phyloP scores from a whole-genome alignment of 225 moss, liverwort and hornwort species.

The Lunularia cruciata region DNA sequence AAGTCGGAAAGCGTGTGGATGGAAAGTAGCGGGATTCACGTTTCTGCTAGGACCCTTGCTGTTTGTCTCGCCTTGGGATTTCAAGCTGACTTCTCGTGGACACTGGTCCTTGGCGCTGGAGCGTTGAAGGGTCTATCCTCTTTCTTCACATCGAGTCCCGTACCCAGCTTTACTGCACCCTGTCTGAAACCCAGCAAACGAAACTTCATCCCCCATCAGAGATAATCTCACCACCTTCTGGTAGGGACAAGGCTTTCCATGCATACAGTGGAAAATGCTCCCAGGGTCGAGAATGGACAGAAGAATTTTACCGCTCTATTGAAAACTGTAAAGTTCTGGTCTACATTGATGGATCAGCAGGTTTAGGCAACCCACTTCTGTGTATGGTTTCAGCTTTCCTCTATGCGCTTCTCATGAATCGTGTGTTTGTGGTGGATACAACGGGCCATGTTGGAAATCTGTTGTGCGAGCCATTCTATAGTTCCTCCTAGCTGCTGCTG shows the following conservation, averaged over 20 bases:
- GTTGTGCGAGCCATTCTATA: slow-evolving; percentile 70
- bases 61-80: not conserved
- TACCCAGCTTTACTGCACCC: not conserved
- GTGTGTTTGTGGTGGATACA: slow-evolving; percentile 53
- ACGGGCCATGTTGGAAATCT: slow-evolving; percentile 53
- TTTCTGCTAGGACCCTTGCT: not conserved
- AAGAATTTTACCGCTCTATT: slow-evolving; percentile 14
- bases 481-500: slow-evolving; percentile 61
- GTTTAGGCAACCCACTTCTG: slow-evolving; percentile 73
- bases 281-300: slow-evolving; percentile 32
- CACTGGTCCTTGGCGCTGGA: not conserved
- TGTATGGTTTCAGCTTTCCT: slow-evolving; percentile 65
- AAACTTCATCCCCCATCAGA: slow-evolving; percentile 45
- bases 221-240: slow-evolving; percentile 39
- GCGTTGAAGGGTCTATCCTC: not conserved
- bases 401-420: slow-evolving; percentile 63
- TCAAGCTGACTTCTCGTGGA: not conserved
- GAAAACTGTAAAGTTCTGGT: slow-evolving; percentile 51
- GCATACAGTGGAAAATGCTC: slow-evolving; percentile 51
- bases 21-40: not conserved
- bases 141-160: no score
- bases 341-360: slow-evolving; percentile 65
- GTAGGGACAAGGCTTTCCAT: slow-evolving; percentile 40
- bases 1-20: not conserved
- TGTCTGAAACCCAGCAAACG: slow-evolving; percentile 63